Evolutionary conservation across 169 alveolate genomes (phyloP), one percentile per base, ranked within the genome.

Genomic region (Neospora caninum): DNA sequence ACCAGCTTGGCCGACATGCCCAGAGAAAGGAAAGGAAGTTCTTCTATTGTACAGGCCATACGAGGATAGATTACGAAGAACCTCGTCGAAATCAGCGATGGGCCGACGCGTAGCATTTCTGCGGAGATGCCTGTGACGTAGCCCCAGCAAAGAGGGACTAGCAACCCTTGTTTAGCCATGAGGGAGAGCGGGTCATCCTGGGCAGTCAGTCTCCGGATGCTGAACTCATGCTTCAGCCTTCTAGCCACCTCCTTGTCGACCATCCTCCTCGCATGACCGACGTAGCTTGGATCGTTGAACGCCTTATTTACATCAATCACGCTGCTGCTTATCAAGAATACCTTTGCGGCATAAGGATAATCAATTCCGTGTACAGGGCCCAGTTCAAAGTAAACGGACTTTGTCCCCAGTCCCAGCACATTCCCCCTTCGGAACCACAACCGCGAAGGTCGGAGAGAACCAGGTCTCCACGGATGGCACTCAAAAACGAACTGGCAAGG

Each of bases 111-210:
- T 20, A 78, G 27, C 87, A 78, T 38, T 6, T 78, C 87, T 9
- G 27, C 45, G 7, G 29, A 22, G 29, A 78, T 22, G 34, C 43
- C 43, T 20, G 87, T 78, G 53, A 78, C 87, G 43, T 20, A 31
- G 0, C 87, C 87, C 87, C 87, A 78, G 87, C 87, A 78, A 31
- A 78, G 87, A 38, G 87, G 87, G 53, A 78, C 87, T 29, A 78
- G 45, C 87, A 78, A 34, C 53, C 87, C 87, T 31, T 78, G 45
- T 27, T 78, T 34, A 22, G 87, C 27, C 87, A 78, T 10, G 27
- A 78, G 87, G 0, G 87, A 25, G 20, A 78, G 87, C 27, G 87
- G 87, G 87, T 78, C 87, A 34, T 78, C 87, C 29, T 78, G 25
- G 43, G 87, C 43, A 78, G 45, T 39, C 27, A 78, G 87, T 6